Evolutionary conservation across 139 green algal genomes (phyloP).

Genomic region (Spirogloea muscicola): DNA sequence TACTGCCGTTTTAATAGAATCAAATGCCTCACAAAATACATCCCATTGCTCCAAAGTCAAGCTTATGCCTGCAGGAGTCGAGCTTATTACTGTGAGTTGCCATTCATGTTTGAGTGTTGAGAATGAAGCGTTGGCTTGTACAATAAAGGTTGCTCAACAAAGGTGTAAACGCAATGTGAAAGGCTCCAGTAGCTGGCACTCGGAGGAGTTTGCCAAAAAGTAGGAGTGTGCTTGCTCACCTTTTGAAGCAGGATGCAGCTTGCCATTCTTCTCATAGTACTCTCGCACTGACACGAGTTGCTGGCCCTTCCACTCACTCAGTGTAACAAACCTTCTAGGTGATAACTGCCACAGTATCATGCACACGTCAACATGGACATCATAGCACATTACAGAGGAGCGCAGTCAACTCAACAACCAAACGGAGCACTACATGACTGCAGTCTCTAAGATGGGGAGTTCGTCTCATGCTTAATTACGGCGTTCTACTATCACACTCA

Average conservation of each 20-base stretch:
- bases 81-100: too few species aligned
- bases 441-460: background rate
- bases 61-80: too few species aligned
- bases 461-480: background rate
- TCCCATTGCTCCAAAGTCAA: too few species aligned
- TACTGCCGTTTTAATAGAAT: too few species aligned
- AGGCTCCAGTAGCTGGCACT: too few species aligned
- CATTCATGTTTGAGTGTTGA: too few species aligned
- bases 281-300: slow-evolving; percentile 23
- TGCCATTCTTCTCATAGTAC: slow-evolving; percentile 5
- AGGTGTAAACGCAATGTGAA: too few species aligned
- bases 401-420: background rate
- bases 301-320: slow-evolving; percentile 39
- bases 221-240: background rate
- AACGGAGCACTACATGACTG: background rate
- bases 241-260: background rate
- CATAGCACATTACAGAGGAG: background rate
- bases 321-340: slow-evolving; percentile 28
- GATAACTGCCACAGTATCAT: slow-evolving; percentile 14
- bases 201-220: too few species aligned
- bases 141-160: too few species aligned
- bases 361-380: background rate
- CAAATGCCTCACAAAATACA: too few species aligned
- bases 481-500: background rate
- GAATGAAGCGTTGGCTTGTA: too few species aligned